A percentile compares a stretch with the other conserved stretches of the same genome.
Conservation (phyloP, 2,329 filamentous ascomycete genomes). For the Taxawa tesnikishii region DNA sequence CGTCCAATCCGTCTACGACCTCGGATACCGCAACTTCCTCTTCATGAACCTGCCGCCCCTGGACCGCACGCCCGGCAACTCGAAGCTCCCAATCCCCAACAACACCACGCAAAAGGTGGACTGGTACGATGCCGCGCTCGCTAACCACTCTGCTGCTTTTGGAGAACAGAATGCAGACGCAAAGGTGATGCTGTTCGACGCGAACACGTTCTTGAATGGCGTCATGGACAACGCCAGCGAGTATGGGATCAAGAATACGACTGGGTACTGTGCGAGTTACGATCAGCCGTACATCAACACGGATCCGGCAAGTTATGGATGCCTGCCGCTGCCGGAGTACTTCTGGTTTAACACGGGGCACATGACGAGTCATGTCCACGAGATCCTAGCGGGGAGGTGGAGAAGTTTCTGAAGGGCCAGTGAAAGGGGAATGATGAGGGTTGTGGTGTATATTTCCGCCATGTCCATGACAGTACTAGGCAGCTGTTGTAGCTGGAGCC, state of each 20-base stretch:
- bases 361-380: slow-evolving; percentile 30
- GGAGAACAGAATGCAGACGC: slow-evolving; percentile 17
- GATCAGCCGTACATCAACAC: slow-evolving; percentile 32
- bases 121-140: slow-evolving; percentile 31
- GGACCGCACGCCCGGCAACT: slow-evolving; percentile 30
- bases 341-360: slow-evolving; percentile 39
- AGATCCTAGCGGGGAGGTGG: slow-evolving; percentile 20
- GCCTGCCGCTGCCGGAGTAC: slow-evolving; percentile 29
- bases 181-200: slow-evolving; percentile 32
- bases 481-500: no score
- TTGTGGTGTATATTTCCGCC: no score
- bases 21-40: slow-evolving; percentile 34
- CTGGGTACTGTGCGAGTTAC: slow-evolving; percentile 31
- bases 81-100: slow-evolving; percentile 28
- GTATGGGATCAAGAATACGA: slow-evolving; percentile 35
- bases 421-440: no score
- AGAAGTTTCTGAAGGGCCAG: slow-evolving; percentile 8
- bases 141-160: slow-evolving; percentile 23
- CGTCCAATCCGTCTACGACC: slow-evolving; percentile 26
- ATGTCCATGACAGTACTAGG: no score
- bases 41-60: slow-evolving; percentile 41
- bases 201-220: slow-evolving; percentile 26
- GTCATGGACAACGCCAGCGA: slow-evolving; percentile 28
- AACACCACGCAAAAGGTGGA: slow-evolving; percentile 32
- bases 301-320: slow-evolving; percentile 33